phyloP scores from a whole-genome alignment of 331 rosid genomes.

The Rosa hybrid region DNA sequence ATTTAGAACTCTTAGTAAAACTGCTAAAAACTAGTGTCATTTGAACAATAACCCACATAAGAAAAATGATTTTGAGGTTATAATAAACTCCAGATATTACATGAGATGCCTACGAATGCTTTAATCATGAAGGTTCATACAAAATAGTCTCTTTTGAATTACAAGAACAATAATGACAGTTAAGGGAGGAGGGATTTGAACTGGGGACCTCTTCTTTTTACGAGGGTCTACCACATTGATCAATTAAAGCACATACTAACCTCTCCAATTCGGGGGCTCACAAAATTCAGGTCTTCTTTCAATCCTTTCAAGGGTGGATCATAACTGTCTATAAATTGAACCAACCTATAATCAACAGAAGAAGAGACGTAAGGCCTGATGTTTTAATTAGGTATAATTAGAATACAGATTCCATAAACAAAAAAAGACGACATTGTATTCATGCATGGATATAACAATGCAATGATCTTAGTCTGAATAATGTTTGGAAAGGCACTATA shows the following conservation, averaged over 20 bases:
- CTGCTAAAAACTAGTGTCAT: not conserved
- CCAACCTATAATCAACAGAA: conserved; percentile 61
- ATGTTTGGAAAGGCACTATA: not conserved
- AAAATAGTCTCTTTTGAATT: not conserved
- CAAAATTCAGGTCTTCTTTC: conserved; percentile 94
- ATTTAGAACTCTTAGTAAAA: not conserved
- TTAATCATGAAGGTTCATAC: not conserved
- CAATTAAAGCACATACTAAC: conserved; percentile 49
- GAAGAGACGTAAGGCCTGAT: conserved; percentile 26
- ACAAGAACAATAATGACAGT: not conserved
- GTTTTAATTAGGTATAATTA: conserved; percentile 10
- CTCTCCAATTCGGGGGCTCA: conserved; percentile 99
- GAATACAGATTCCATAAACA: not conserved
- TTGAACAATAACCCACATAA: not conserved
- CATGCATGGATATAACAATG: not conserved
- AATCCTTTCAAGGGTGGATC: conserved; percentile 96
- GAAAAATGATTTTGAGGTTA: not conserved
- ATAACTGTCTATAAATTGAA: conserved; percentile 87
- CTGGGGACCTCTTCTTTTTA: not conserved
- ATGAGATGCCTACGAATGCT: not conserved
- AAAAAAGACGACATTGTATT: not conserved
- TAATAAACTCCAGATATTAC: not conserved
- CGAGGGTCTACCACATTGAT: conserved; percentile 18
- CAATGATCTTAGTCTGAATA: not conserved
- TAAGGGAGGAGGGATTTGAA: not conserved